Evolutionary conservation across 345 rosid genomes (phyloP).

Genomic region (Alliaria petiolata): DNA sequence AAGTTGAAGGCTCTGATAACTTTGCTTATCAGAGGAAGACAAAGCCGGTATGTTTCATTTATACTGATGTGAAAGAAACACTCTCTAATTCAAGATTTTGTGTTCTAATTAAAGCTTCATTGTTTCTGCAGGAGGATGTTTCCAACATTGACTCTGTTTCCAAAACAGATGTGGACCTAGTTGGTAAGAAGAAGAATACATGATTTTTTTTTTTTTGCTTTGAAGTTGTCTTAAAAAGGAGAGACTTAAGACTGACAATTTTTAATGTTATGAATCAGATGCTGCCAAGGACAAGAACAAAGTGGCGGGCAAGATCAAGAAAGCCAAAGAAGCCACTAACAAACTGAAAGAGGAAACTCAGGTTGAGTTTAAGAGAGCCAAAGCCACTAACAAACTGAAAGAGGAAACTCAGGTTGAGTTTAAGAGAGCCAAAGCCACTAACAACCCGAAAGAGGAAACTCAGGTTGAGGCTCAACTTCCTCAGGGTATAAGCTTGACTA

Average conservation of each 20-base stretch:
- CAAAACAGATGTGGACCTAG: neutral
- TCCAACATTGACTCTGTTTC: slow-evolving; percentile 8
- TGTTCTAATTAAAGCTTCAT: neutral
- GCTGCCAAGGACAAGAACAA: neutral
- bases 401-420: too few species aligned
- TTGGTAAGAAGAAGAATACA: neutral
- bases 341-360: slow-evolving; percentile 22
- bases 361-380: neutral
- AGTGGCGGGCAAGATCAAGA: neutral
- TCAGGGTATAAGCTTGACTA: slow-evolving; percentile 40
- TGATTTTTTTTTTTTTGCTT: neutral
- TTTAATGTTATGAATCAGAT: neutral
- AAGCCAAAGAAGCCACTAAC: neutral
- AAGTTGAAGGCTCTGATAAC: slow-evolving; percentile 40
- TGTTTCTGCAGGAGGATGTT: slow-evolving; percentile 34
- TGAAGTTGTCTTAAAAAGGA: neutral
- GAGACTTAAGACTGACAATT: neutral
- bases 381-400: neutral
- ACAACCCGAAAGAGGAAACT: neutral
- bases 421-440: too few species aligned
- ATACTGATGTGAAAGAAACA: neutral
- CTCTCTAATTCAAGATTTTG: neutral
- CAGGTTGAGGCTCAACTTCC: slow-evolving; percentile 45
- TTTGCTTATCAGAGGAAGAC: slow-evolving; percentile 14
- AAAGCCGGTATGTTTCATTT: slow-evolving; percentile 15